Conservation (phyloP, 179 eudicot species). For the Spinacia oleracea region DNA sequence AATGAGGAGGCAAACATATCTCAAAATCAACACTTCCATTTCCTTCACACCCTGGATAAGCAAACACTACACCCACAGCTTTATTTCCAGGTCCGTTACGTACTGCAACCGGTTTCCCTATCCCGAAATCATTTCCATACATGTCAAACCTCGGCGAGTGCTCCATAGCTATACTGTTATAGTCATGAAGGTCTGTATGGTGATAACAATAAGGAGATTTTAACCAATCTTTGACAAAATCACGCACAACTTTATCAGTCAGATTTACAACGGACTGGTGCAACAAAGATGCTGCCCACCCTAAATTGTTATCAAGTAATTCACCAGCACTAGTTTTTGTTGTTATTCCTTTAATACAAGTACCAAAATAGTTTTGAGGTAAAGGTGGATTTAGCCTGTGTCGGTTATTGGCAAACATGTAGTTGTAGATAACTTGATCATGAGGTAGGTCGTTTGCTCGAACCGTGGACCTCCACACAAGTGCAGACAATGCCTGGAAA, state of each 20-base stretch:
- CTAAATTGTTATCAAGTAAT: conserved; percentile 1
- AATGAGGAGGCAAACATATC: no score
- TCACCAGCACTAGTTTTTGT: neutral
- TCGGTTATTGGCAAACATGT: neutral
- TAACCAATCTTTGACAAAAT: neutral
- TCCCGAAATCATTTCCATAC: no score
- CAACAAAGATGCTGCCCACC: neutral
- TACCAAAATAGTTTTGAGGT: neutral
- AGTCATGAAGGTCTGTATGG: neutral
- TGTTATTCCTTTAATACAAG: neutral
- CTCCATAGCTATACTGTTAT: neutral
- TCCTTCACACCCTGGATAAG: no score
- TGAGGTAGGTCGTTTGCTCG: neutral
- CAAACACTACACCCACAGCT: no score
- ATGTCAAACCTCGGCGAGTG: no score
- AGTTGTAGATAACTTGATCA: neutral
- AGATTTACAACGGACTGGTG: neutral
- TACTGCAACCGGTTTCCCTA: no score
- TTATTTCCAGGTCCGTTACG: no score
- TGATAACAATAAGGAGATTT: neutral
- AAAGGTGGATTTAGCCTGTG: neutral
- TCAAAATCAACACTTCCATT: no score
- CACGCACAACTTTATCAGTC: neutral
- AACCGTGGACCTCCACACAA: conserved; percentile 1
- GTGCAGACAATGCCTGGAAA: neutral